These are phyloP conservation scores for Barnettozyma hawaiiensis DNA, from an alignment of 1,139 yeast genomes.

Conservation along the genomic window DNA sequence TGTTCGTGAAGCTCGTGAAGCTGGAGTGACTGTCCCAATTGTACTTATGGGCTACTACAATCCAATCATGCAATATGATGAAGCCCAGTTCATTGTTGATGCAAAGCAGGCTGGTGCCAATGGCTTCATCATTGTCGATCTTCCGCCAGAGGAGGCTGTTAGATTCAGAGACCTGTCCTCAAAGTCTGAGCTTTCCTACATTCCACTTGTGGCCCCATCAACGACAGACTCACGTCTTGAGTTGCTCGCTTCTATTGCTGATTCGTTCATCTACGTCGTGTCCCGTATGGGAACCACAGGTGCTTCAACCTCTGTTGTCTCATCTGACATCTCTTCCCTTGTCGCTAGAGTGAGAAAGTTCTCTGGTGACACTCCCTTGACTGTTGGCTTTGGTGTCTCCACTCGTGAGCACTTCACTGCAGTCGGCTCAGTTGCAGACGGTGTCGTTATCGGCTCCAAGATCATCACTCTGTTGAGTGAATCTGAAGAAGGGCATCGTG, in stretches of 20 bases:
- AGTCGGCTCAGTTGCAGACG: conserved; percentile 80
- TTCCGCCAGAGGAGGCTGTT: conserved; percentile 97
- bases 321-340: conserved; percentile 59
- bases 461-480: conserved; percentile 65
- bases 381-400: conserved; percentile 96
- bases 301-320: conserved; percentile 61
- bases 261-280: conserved; percentile 91
- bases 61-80: conserved; percentile 89
- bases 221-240: conserved; percentile 86
- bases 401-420: conserved; percentile 83
- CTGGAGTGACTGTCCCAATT: conserved; percentile 84
- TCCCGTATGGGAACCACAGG: conserved; percentile 99
- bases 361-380: conserved; percentile 76
- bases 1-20: conserved; percentile 66
- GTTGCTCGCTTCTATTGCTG: conserved; percentile 78
- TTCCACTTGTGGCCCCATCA: conserved; percentile 94
- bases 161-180: conserved; percentile 73
- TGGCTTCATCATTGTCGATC: conserved; percentile 90
- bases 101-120: conserved; percentile 86
- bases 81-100: conserved; percentile 70
- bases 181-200: conserved; percentile 66
- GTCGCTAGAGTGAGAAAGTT: conserved; percentile 69
- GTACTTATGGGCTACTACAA: conserved; percentile 96
- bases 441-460: conserved; percentile 93
- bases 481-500: conserved; percentile 54